These are phyloP conservation scores for Aspergillus panamensis DNA, from an alignment of 495 filamentous ascomycete genomes.

Conservation along the genomic window DNA sequence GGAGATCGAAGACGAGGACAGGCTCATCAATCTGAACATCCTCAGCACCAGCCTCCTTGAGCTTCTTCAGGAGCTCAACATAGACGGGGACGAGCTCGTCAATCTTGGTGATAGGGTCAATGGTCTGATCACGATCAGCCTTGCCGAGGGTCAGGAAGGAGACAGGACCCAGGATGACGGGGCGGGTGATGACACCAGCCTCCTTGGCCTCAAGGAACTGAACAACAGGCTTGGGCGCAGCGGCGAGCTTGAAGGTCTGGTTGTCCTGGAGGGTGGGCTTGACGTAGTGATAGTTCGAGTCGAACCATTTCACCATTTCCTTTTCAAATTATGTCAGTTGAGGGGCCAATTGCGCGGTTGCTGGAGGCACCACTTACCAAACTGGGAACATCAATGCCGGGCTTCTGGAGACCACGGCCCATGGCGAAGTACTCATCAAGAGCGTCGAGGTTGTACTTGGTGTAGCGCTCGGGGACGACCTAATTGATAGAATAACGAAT, in stretches of 20 bases:
- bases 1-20: constrained; percentile 87
- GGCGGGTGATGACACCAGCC: constrained; percentile 86
- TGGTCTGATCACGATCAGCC: constrained; percentile 88
- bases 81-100: constrained; percentile 90
- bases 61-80: constrained; percentile 79
- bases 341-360: background rate
- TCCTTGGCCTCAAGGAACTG: constrained; percentile 98
- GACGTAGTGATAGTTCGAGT: constrained; percentile 99
- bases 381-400: constrained; percentile 81
- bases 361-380: constrained; percentile 48
- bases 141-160: constrained; percentile 95
- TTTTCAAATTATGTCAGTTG: constrained; percentile 21
- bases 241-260: constrained; percentile 86
- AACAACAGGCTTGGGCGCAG: constrained; percentile 85
- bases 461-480: constrained; percentile 88
- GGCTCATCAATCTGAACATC: constrained; percentile 97
- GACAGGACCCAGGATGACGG: constrained; percentile 91
- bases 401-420: constrained; percentile 95
- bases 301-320: constrained; percentile 99
- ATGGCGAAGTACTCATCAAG: constrained; percentile 99
- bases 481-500: constrained; percentile 28
- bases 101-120: constrained; percentile 88
- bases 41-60: constrained; percentile 94
- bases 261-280: constrained; percentile 95
- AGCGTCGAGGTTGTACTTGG: constrained; percentile 73